Base-by-base conservation (phyloP, 768 basidiomycete species). In the Hygrocybe coccinea region DNA sequence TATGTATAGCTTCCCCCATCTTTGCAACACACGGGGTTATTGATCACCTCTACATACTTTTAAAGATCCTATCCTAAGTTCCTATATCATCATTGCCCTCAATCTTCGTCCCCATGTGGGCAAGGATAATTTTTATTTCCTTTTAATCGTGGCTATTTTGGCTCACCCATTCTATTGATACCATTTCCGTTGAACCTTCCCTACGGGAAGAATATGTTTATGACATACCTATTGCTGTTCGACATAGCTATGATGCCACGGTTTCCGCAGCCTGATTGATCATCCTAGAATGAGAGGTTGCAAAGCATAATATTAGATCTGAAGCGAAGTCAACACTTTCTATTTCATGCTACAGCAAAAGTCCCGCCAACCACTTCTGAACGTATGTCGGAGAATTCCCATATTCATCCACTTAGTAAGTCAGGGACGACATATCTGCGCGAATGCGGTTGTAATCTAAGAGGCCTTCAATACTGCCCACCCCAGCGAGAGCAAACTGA, bases 381-480 rank as follows among this genome's bases (percentile, higher is more conserved):
- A 15, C 3, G 39, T 4, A 15, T 41, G 14, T 14, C 37, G 37
- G 19, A 15, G 14, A 19, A 4, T 3, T 15, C 39, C 10, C 9
- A n/a, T 9, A 38, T 38, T 19, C 10, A 41, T 14, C 5, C 60
- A 49, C 77, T 76, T 82, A 91, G 70, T 86, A 86, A 59, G 82
- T 62, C 79, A 91, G 75, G 29, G 89, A 89, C 29, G 89, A 89
- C 85, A 84, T 90, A 62, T 90, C 89, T 25, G 82, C 71, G 56
- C 89, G 87, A 65, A 90, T 79, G 65, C 95, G 91, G 76, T 87
- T 91, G 78, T 98, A 98, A 72, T 97, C 95, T 45, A 95, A 77
- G 39, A 98, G 80, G 67, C 95, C 94, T 62, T 99, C 97, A 56
- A 88, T 80, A 62, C 83, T 86, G 57, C 95, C 95, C 56, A 94